Conservation (phyloP, 2,329 filamentous ascomycete genomes). For the Aspergillus carbonarius region DNA sequence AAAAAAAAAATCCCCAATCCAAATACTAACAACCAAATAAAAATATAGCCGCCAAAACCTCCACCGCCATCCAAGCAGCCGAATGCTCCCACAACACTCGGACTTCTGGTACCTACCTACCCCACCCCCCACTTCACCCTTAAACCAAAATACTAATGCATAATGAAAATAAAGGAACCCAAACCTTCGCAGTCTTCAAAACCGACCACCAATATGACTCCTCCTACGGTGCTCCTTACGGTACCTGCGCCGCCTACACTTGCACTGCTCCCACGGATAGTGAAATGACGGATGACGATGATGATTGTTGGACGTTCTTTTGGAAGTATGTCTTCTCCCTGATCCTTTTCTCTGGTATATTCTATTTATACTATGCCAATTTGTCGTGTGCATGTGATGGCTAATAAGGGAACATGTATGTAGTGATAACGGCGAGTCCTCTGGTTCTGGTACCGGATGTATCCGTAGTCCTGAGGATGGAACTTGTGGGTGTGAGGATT, state of each 20-base stretch:
- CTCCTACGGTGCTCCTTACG: slow-evolving; percentile 48
- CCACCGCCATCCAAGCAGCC: slow-evolving; percentile 39
- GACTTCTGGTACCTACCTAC: slow-evolving; percentile 17
- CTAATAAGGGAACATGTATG: too few relatives aligned
- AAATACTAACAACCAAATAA: background rate
- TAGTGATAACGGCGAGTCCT: slow-evolving; percentile 18
- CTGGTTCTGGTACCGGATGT: slow-evolving; percentile 32
- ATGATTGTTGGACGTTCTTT: slow-evolving; percentile 47
- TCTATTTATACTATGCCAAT: too few relatives aligned
- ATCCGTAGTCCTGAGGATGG: slow-evolving; percentile 42
- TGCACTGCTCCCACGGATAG: slow-evolving; percentile 35
- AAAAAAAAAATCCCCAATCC: too few relatives aligned
- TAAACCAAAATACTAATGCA: background rate
- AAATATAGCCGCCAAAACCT: slow-evolving; percentile 31
- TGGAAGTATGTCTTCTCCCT: slow-evolving; percentile 31
- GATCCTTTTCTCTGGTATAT: too few relatives aligned
- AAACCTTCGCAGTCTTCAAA: slow-evolving; percentile 41
- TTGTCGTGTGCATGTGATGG: too few relatives aligned
- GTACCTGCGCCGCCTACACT: slow-evolving; percentile 48
- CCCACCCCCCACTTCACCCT: background rate
- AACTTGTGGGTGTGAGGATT: slow-evolving; percentile 44
- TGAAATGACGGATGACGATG: slow-evolving; percentile 29
- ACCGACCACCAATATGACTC: slow-evolving; percentile 49
- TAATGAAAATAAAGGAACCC: slow-evolving; percentile 12
- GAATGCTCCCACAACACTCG: slow-evolving; percentile 43